A percentile compares a stretch with the other conserved stretches of the same genome.
Conservation (phyloP, 2,329 filamentous ascomycete species). For the Alternaria triticina region DNA sequence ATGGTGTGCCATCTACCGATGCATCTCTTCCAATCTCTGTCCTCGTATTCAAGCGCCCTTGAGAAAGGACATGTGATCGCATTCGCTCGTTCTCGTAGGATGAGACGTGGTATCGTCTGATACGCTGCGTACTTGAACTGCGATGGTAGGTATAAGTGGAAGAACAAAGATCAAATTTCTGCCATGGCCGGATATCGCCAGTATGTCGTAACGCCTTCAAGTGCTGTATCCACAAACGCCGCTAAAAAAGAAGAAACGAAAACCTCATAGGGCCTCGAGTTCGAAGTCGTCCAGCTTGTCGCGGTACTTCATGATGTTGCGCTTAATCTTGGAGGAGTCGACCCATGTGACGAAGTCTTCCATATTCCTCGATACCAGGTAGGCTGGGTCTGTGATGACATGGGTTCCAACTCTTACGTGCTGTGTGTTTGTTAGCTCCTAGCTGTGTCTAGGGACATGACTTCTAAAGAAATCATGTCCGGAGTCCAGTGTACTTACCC, state of each 20-base stretch:
- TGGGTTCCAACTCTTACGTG: slow-evolving; percentile 92
- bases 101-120: too few species aligned
- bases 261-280: slow-evolving; percentile 54
- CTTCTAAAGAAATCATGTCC: background rate
- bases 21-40: background rate
- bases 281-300: slow-evolving; percentile 97
- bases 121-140: background rate
- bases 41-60: background rate
- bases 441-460: background rate
- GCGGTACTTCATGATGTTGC: slow-evolving; percentile 91
- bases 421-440: background rate
- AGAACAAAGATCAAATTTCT: background rate
- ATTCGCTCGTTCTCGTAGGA: background rate
- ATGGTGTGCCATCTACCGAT: background rate
- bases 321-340: slow-evolving; percentile 95
- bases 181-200: slow-evolving; percentile 15
- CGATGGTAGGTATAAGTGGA: background rate
- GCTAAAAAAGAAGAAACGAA: slow-evolving; percentile 5
- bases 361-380: slow-evolving; percentile 84
- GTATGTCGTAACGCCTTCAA: slow-evolving; percentile 19
- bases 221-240: slow-evolving; percentile 34
- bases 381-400: slow-evolving; percentile 87
- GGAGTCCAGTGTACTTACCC: slow-evolving; percentile 41
- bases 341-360: slow-evolving; percentile 98
- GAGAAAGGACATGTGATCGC: background rate